These are phyloP conservation scores for Cordyceps tenuipes DNA, from an alignment of 2,329 filamentous ascomycete genomes.

Conservation along the genomic window DNA sequence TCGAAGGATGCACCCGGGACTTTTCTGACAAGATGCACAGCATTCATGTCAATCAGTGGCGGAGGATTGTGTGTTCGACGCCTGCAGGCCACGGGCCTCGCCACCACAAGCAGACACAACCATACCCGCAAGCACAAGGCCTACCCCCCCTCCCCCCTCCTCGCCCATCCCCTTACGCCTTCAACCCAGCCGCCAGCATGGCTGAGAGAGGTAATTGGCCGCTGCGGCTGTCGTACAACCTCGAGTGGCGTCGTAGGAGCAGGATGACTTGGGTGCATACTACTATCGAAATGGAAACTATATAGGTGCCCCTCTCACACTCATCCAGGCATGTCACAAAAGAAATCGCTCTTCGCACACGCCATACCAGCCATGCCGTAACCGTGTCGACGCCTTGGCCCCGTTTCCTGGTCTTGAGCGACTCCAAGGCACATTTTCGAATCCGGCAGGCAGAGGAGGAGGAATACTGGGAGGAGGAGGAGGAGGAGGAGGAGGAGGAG, in stretches of 20 bases:
- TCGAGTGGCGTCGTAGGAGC: slow-evolving; percentile 8
- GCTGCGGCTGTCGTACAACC: slow-evolving; percentile 8
- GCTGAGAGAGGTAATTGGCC: slow-evolving; percentile 1
- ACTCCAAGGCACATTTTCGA: background rate
- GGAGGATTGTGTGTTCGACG: slow-evolving; percentile 7
- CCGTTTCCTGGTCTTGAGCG: slow-evolving; percentile 7
- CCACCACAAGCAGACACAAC: background rate
- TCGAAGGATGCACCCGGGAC: slow-evolving; percentile 11
- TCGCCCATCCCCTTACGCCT: background rate
- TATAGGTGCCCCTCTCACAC: slow-evolving; percentile 5
- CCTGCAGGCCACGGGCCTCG: background rate
- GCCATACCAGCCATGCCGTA: background rate
- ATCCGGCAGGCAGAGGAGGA: slow-evolving; percentile 2
- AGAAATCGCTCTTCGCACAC: slow-evolving; percentile 8
- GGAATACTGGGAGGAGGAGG: too few relatives aligned
- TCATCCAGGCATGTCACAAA: slow-evolving; percentile 10
- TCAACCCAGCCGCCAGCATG: slow-evolving; percentile 7
- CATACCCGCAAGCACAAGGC: too few relatives aligned
- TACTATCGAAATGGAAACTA: slow-evolving; percentile 11
- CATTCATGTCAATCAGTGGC: slow-evolving; percentile 9
- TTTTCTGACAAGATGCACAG: slow-evolving; percentile 10
- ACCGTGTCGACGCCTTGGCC: slow-evolving; percentile 5
- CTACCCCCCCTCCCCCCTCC: background rate
- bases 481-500: background rate
- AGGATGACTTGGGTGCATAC: slow-evolving; percentile 9